phyloP scores from a whole-genome alignment of 2,329 filamentous ascomycete species.

The Proliferodiscus dingleyae region DNA sequence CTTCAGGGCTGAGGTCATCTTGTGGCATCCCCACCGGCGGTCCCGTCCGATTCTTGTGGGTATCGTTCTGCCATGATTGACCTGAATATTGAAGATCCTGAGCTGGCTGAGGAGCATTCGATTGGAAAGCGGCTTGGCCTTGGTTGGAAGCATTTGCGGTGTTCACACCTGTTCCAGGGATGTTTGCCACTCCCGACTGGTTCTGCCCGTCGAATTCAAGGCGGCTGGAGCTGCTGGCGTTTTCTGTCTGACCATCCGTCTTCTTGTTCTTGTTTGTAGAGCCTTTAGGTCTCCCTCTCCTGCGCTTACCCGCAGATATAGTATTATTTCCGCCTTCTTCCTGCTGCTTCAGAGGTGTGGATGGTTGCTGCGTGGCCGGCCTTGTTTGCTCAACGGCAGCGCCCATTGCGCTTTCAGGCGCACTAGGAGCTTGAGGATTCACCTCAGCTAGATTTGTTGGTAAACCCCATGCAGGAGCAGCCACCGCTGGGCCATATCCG shows the following conservation, averaged over 20 bases:
- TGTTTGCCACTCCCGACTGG: conserved; percentile 9
- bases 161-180: conserved; percentile 13
- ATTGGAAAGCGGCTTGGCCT: conserved; percentile 4
- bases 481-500: conserved; percentile 27
- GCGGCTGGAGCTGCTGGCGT: conserved; percentile 4
- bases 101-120: conserved; percentile 10
- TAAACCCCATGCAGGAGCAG: conserved; percentile 28
- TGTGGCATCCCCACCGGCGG: conserved; percentile 6
- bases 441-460: conserved; percentile 25
- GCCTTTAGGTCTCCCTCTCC: conserved; percentile 44
- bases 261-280: conserved; percentile 42
- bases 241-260: conserved; percentile 15
- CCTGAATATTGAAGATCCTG: conserved; percentile 19
- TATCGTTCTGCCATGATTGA: conserved; percentile 23
- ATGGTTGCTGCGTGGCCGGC: conserved; percentile 13
- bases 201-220: conserved; percentile 14
- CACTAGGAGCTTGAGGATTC: conserved; percentile 20
- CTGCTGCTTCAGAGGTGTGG: conserved; percentile 15
- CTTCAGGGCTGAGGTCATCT: conserved; percentile 31
- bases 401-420: conserved; percentile 9
- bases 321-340: conserved; percentile 12
- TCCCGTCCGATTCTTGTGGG: conserved; percentile 10
- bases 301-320: conserved; percentile 27
- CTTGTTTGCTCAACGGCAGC: conserved; percentile 10
- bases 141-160: conserved; percentile 8